phyloP scores from a whole-genome alignment of 192 early-diverging fungal genomes.

The Chytriomyces sp. region DNA sequence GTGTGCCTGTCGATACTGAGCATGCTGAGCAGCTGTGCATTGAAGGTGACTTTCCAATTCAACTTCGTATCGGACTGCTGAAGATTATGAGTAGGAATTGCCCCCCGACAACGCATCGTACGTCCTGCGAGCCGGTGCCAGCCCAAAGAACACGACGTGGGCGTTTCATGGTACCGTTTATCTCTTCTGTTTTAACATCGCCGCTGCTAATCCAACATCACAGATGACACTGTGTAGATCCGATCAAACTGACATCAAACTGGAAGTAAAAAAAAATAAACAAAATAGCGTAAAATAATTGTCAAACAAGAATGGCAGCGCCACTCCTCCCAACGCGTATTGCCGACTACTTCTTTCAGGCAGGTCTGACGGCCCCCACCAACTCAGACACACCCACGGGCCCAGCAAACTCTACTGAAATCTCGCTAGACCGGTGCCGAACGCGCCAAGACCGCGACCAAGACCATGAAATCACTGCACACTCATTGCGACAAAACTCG shows the following conservation, averaged over 20 bases:
- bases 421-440: neutral
- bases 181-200: too few species aligned
- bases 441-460: neutral
- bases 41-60: constrained; percentile 57
- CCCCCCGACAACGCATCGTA: constrained; percentile 56
- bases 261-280: too few species aligned
- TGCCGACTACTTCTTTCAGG: constrained; percentile 55
- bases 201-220: too few species aligned
- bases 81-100: constrained; percentile 37
- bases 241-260: too few species aligned
- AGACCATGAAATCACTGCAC: neutral
- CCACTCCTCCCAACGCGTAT: constrained; percentile 38
- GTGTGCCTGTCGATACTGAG: constrained; percentile 90
- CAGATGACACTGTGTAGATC: too few species aligned
- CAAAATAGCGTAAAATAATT: too few species aligned
- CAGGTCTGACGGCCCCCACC: constrained; percentile 38
- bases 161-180: constrained; percentile 49
- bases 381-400: neutral
- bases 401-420: neutral
- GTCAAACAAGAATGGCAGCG: too few species aligned
- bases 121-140: constrained; percentile 44
- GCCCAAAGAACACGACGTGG: constrained; percentile 54
- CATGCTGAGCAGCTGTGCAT: constrained; percentile 87
- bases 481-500: neutral
- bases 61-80: neutral